A percentile compares a stretch with the other conserved stretches of the same genome.
Conservation (phyloP, 345 rosid species). For the Fremontodendron californicum region DNA sequence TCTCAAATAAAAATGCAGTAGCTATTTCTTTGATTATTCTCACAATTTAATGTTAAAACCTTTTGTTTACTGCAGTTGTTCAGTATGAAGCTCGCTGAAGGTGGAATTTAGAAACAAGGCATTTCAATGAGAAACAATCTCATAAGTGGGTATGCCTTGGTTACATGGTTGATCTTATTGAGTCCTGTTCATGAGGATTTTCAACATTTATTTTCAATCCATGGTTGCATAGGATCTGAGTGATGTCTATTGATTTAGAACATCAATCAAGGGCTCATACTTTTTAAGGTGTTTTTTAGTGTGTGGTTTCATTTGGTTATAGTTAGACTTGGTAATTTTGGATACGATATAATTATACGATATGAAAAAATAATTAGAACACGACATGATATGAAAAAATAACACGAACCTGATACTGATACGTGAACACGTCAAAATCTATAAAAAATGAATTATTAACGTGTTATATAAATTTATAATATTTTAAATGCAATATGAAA, state of each 20-base stretch:
- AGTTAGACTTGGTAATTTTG: too few relatives aligned
- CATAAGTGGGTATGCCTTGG: not conserved
- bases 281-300: not conserved
- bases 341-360: too few relatives aligned
- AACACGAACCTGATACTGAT: too few relatives aligned
- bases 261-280: not conserved
- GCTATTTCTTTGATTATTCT: not conserved
- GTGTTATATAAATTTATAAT: too few relatives aligned
- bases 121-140: not conserved
- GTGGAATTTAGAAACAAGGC: not conserved
- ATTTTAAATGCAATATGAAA: too few relatives aligned
- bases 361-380: too few relatives aligned
- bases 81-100: constrained; percentile 65
- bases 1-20: not conserved
- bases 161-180: not conserved
- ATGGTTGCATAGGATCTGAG: not conserved
- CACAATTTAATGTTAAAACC: not conserved
- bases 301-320: not conserved
- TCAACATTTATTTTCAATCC: not conserved
- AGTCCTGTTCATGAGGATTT: not conserved
- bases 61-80: constrained; percentile 46
- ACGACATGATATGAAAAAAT: too few relatives aligned
- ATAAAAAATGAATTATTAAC: too few relatives aligned
- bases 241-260: not conserved
- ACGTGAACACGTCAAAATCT: too few relatives aligned